Base-by-base conservation (phyloP, 352 stramenopile genomes). In the Discostella stelligera region DNA sequence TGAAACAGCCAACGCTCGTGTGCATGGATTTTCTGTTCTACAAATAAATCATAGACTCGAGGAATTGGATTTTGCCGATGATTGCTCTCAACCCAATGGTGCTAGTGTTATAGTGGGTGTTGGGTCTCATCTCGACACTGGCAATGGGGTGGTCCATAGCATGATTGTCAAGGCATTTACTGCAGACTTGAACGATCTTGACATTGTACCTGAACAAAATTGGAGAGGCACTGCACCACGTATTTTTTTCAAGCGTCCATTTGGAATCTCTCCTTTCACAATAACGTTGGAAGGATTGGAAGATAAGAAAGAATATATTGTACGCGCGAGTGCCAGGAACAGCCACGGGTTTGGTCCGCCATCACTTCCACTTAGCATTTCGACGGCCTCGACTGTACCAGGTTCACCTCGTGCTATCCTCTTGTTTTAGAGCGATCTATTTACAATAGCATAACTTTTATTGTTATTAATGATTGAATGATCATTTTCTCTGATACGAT, bases 101-200 rank as follows among this genome's bases (percentile, higher is more conserved):
- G 71, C 80, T 32, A 68, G 53, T 46, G 58, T 64, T 37, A 21
- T 16, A 25, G 54, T 84, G 30, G 60, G 41, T 9, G 41, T 69
- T 50, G 71, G 77, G 23, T 77, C 71, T 58, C 49, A 78, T 52
- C 56, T 78, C n/a, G 65, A 58, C 7, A 77, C 58, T 70, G 61
- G 54, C 13, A 62, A 64, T 32, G 69, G 68, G 21, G 73, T 77
- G 41, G 69, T 80, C 32, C 66, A 83, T 50, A 78, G 56, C 16
- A 77, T 86, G 54, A 74, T 83, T 50, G 46, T 86, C 46, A 86
- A 83, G 59, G 73, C 79, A 54, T 63, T 74, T 53, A 74, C 66
- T 11, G 74, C 70, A 54, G 58, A 86, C 52, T 41, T 86, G 46
- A 63, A 79, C 64, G 44, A 25, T 49, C 63, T 86, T 18, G 7